A percentile compares a stretch with the other conserved stretches of the same genome.
Conservation (phyloP, 2,329 filamentous ascomycete species). For the Coniochaeta sp. region DNA sequence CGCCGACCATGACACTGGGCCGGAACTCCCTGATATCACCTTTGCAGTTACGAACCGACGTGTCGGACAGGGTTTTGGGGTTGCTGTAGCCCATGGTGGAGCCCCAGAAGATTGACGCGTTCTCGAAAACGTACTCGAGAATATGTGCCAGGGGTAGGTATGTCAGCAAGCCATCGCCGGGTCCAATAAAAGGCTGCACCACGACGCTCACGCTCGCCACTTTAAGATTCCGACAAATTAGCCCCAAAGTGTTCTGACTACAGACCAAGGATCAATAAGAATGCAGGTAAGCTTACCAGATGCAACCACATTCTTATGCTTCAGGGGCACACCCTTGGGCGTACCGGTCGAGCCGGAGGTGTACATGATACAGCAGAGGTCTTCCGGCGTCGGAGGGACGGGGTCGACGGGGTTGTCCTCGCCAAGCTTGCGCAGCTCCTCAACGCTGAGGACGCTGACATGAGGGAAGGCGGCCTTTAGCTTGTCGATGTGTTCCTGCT, state of each 20-base stretch:
- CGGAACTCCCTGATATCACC: constrained; percentile 83
- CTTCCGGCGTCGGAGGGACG: constrained; percentile 61
- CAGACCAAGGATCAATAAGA: not conserved
- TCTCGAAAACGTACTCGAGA: constrained; percentile 86
- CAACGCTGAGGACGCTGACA: constrained; percentile 40
- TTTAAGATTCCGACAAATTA: constrained; percentile 17
- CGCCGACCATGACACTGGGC: constrained; percentile 76
- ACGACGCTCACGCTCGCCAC: constrained; percentile 72
- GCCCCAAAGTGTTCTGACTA: not conserved
- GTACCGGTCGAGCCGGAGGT: constrained; percentile 78
- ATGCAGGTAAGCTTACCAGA: constrained; percentile 46
- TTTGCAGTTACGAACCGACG: constrained; percentile 75
- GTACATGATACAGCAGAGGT: constrained; percentile 66
- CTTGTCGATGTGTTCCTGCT: constrained; percentile 41
- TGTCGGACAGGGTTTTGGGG: constrained; percentile 75
- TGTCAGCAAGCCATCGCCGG: constrained; percentile 70
- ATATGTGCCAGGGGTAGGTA: constrained; percentile 86
- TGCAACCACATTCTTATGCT: constrained; percentile 67
- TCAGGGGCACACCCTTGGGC: constrained; percentile 74
- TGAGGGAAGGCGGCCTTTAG: constrained; percentile 40
- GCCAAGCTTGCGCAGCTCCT: constrained; percentile 42
- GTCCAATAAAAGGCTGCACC: constrained; percentile 68
- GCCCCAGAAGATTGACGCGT: constrained; percentile 76
- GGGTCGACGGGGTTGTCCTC: constrained; percentile 60
- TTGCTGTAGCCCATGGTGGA: constrained; percentile 85